Evolutionary conservation across 2,329 filamentous ascomycete genomes (phyloP).

Genomic region (Apiospora pterosperma): DNA sequence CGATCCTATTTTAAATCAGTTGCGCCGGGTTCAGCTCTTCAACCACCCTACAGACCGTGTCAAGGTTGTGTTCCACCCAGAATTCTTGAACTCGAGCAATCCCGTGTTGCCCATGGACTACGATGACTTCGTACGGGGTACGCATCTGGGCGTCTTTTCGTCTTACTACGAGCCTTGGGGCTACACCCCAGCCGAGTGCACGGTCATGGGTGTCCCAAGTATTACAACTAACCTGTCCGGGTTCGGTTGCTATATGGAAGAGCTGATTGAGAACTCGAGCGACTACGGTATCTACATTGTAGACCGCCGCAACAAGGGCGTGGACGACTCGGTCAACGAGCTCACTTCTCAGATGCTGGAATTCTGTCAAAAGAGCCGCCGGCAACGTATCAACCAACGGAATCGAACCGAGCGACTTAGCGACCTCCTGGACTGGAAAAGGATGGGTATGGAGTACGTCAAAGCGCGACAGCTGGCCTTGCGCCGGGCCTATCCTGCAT

Average conservation of each 20-base stretch:
- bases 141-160: constrained; percentile 90
- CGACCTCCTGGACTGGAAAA: constrained; percentile 96
- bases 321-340: constrained; percentile 97
- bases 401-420: constrained; percentile 94
- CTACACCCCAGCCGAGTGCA: constrained; percentile 97
- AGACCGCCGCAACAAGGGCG: constrained; percentile 88
- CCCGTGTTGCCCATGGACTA: constrained; percentile 95
- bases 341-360: constrained; percentile 90
- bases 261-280: constrained; percentile 94
- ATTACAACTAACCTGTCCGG: constrained; percentile 98
- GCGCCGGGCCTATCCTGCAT: constrained; percentile 83
- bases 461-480: constrained; percentile 93
- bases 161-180: constrained; percentile 99
- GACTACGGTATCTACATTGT: constrained; percentile 99
- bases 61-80: constrained; percentile 97
- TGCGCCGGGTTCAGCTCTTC: constrained; percentile 93
- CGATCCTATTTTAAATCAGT: constrained; percentile 92
- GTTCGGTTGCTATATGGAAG: constrained; percentile 99
- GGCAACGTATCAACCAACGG: constrained; percentile 97
- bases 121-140: constrained; percentile 96
- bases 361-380: constrained; percentile 86
- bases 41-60: constrained; percentile 93
- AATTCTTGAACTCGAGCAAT: constrained; percentile 94
- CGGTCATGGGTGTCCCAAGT: constrained; percentile 97
- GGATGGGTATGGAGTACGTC: constrained; percentile 99